phyloP scores from a whole-genome alignment of 2,329 filamentous ascomycete genomes.

The Hypoxylon sp. region DNA sequence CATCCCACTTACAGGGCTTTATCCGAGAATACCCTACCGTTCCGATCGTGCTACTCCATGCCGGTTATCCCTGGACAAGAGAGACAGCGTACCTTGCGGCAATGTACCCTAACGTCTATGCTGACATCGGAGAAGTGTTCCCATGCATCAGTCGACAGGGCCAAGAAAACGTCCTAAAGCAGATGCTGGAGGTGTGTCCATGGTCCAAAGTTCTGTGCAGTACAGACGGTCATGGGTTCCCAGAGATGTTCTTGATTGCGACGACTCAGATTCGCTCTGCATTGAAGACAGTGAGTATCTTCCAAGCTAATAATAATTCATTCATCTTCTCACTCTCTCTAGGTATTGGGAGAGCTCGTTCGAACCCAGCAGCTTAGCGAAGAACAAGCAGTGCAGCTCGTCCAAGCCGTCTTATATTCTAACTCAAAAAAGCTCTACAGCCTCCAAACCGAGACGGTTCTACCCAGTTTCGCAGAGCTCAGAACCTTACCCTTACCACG shows the following conservation, averaged over 20 bases:
- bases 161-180: constrained; percentile 77
- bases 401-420: constrained; percentile 78
- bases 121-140: constrained; percentile 87
- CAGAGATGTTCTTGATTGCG: constrained; percentile 82
- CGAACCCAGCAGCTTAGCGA: constrained; percentile 72
- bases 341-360: constrained; percentile 78
- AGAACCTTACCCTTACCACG: constrained; percentile 42
- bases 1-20: constrained; percentile 80
- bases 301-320: too few relatives aligned
- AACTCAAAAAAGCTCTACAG: constrained; percentile 84
- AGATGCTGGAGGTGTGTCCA: constrained; percentile 82
- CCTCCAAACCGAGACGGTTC: constrained; percentile 64
- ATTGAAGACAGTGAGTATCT: constrained; percentile 71
- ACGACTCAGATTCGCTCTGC: constrained; percentile 80
- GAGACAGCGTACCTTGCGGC: constrained; percentile 84
- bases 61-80: constrained; percentile 84
- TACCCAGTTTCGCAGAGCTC: constrained; percentile 49
- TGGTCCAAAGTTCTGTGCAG: constrained; percentile 84
- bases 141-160: constrained; percentile 83
- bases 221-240: constrained; percentile 84
- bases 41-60: constrained; percentile 83
- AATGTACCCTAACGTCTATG: constrained; percentile 83
- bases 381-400: constrained; percentile 73
- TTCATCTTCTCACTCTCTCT: constrained; percentile 14
- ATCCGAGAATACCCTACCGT: constrained; percentile 78